A percentile compares a stretch with the other conserved stretches of the same genome.
Conservation (phyloP, 2,329 filamentous ascomycete genomes). For the Xylaria digitata region DNA sequence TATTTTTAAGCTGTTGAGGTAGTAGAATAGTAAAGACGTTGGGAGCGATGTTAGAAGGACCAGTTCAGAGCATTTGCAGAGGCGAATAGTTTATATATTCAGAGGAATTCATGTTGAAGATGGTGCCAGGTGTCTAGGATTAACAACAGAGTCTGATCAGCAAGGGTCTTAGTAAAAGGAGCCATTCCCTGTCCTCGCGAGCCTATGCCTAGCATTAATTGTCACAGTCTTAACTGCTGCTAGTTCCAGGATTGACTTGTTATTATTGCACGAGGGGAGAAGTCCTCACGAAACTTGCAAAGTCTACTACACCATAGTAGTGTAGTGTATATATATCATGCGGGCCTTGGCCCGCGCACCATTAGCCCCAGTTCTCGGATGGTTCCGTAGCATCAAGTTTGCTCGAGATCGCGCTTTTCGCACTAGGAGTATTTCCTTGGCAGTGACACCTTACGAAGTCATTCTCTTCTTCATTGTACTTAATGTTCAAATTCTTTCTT, state of each 20-base stretch:
- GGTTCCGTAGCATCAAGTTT: neutral
- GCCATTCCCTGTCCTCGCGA: slow-evolving; percentile 3
- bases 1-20: slow-evolving; percentile 7
- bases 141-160: neutral
- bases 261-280: neutral
- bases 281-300: neutral
- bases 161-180: slow-evolving; percentile 11
- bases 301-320: neutral
- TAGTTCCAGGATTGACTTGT: neutral
- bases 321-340: slow-evolving; percentile 1
- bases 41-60: neutral
- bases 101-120: neutral
- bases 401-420: no score
- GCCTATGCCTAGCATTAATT: neutral
- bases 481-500: no score
- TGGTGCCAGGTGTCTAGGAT: neutral
- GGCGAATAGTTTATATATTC: slow-evolving; percentile 24
- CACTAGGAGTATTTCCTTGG: no score
- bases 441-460: no score
- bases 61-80: neutral
- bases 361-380: neutral
- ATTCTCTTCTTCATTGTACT: no score
- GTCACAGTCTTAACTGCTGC: neutral
- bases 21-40: neutral
- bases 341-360: neutral